Evolutionary conservation across 305 asterid genomes (phyloP).

Genomic region (Rubia peregrina): DNA sequence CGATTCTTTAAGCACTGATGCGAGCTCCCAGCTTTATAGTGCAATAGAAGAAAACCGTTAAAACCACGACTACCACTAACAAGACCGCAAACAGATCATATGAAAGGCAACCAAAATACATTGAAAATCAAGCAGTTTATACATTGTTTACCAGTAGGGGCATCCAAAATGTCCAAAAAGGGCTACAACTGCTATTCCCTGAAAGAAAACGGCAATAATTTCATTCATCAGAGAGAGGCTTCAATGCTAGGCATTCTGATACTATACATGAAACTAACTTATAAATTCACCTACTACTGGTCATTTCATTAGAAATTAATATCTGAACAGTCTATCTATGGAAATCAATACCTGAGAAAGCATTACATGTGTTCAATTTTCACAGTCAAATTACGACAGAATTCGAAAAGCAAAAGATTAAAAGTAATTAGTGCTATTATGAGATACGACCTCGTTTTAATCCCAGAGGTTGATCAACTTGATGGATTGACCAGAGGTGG

Average conservation of each 20-base stretch:
- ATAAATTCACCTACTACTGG: no score
- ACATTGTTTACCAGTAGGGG: conserved; percentile 61
- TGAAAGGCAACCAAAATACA: not conserved
- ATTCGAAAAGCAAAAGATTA: not conserved
- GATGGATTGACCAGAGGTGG: conserved; percentile 60
- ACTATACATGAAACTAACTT: not conserved
- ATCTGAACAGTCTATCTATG: not conserved
- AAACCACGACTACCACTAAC: conserved; percentile 7
- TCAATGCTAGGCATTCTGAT: not conserved
- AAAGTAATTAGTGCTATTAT: not conserved
- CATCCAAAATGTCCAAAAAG: conserved; percentile 92
- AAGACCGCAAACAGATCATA: not conserved
- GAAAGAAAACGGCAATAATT: conserved; percentile 11
- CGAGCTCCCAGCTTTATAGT: conserved; percentile 76
- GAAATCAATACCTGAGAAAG: not conserved
- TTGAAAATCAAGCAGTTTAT: not conserved
- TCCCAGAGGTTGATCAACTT: conserved; percentile 69
- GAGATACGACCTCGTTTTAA: conserved; percentile 45
- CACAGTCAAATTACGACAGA: not conserved
- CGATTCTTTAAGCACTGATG: conserved; percentile 56
- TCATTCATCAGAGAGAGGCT: not conserved
- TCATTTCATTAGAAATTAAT: not conserved
- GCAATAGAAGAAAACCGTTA: conserved; percentile 11
- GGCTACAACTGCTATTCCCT: conserved; percentile 87
- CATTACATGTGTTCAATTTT: not conserved